phyloP scores from a whole-genome alignment of 192 early-diverging fungal genomes.

The Coemansia sp. region DNA sequence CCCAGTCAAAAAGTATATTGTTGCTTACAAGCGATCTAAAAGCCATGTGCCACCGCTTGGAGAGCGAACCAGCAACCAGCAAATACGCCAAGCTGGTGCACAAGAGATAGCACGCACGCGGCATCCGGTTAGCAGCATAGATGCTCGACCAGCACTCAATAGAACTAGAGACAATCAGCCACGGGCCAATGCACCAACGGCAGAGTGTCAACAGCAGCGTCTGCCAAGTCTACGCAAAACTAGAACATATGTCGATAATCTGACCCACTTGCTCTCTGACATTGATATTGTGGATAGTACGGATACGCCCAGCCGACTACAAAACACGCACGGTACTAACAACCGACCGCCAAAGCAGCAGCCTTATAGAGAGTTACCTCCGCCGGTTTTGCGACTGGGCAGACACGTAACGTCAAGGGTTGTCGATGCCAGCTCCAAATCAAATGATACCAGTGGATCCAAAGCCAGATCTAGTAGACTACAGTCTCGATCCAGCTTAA shows the following conservation, averaged over 20 bases:
- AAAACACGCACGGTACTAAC: background rate
- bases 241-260: slow-evolving; percentile 3
- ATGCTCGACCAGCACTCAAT: background rate
- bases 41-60: slow-evolving; percentile 7
- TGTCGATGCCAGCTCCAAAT: background rate
- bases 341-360: background rate
- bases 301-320: background rate
- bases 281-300: slow-evolving; percentile 6
- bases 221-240: background rate
- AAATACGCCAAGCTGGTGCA: background rate
- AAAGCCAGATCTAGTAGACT: background rate
- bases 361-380: background rate
- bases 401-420: background rate
- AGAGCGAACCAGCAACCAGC: background rate
- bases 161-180: background rate
- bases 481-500: background rate
- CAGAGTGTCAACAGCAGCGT: background rate
- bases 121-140: background rate
- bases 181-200: background rate
- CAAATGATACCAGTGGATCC: background rate
- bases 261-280: slow-evolving; percentile 11
- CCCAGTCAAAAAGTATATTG: slow-evolving; percentile 23
- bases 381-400: background rate
- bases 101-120: background rate
- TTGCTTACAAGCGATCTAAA: background rate